A percentile compares a stretch with the other conserved stretches of the same genome.
Conservation (phyloP, 176 grass and related monocot species). For the Oryza glumipatula region DNA sequence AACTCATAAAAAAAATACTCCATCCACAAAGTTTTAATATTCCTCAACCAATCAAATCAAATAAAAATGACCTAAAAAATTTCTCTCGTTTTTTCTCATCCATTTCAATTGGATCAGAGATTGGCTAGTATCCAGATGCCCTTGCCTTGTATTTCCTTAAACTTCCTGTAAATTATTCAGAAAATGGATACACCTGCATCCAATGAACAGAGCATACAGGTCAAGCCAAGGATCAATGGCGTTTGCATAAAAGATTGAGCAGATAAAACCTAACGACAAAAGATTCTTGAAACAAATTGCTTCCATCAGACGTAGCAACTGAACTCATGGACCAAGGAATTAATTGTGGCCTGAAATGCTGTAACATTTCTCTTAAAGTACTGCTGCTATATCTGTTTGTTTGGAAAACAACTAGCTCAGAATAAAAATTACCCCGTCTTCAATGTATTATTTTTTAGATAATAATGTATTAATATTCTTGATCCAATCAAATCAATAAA, state of each 20-base stretch:
- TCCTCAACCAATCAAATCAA: slow-evolving; percentile 5
- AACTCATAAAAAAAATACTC: background rate
- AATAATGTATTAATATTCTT: background rate
- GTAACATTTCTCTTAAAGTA: background rate
- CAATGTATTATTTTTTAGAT: no score
- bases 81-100: background rate
- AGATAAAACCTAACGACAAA: slow-evolving; percentile 11
- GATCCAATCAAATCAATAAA: slow-evolving; percentile 14
- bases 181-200: slow-evolving; percentile 21
- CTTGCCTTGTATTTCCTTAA: slow-evolving; percentile 18
- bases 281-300: slow-evolving; percentile 25
- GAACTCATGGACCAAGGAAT: background rate
- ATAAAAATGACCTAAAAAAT: slow-evolving; percentile 14
- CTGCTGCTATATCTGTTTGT: slow-evolving; percentile 14
- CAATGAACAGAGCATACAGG: slow-evolving; percentile 37
- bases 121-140: slow-evolving; percentile 30
- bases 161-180: slow-evolving; percentile 22
- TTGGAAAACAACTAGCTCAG: background rate
- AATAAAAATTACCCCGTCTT: background rate
- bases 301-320: slow-evolving; percentile 39
- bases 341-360: slow-evolving; percentile 3
- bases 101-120: slow-evolving; percentile 32
- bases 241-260: slow-evolving; percentile 7
- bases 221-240: slow-evolving; percentile 8
- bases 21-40: background rate